A percentile compares a stretch with the other conserved stretches of the same genome.
phyloP scores from a whole-genome alignment of 345 rosid species.

The Theobroma cacao region DNA sequence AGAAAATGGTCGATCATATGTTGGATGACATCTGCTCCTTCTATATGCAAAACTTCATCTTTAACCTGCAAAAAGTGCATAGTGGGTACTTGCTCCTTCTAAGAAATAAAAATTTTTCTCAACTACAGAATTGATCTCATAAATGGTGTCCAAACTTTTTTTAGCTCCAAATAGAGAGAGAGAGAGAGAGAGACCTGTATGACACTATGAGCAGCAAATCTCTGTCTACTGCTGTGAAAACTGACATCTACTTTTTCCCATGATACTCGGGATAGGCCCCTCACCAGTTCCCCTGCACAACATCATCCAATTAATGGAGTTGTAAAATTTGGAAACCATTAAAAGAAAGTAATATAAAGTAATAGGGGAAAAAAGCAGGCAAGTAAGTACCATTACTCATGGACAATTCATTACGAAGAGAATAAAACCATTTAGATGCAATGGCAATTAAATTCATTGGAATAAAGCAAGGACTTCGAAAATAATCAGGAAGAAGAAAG shows the following conservation, averaged over 20 bases:
- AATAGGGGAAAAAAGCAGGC: neutral
- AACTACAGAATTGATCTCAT: neutral
- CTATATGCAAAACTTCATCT: slow-evolving; percentile 61
- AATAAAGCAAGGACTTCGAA: neutral
- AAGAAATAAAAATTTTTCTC: neutral
- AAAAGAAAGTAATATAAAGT: neutral
- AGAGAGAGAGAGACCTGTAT: slow-evolving; percentile 67
- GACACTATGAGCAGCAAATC: slow-evolving; percentile 90
- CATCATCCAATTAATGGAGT: slow-evolving; percentile 8
- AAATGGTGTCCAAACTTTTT: neutral
- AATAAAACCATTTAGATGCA: neutral
- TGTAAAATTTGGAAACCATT: neutral
- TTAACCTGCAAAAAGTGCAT: slow-evolving; percentile 56
- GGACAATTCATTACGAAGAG: neutral
- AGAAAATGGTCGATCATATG: slow-evolving; percentile 84
- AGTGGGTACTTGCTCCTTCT: neutral
- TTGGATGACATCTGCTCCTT: slow-evolving; percentile 88
- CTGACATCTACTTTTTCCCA: slow-evolving; percentile 98
- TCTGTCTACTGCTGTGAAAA: slow-evolving; percentile 76
- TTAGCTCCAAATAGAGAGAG: slow-evolving; percentile 2
- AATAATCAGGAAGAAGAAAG: neutral
- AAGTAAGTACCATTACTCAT: neutral
- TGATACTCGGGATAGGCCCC: slow-evolving; percentile 72
- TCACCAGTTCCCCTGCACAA: slow-evolving; percentile 76
- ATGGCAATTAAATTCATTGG: neutral